Base-by-base conservation (phyloP, 192 early-diverging fungal genomes). In the Rhizoclosmatium globosum region DNA sequence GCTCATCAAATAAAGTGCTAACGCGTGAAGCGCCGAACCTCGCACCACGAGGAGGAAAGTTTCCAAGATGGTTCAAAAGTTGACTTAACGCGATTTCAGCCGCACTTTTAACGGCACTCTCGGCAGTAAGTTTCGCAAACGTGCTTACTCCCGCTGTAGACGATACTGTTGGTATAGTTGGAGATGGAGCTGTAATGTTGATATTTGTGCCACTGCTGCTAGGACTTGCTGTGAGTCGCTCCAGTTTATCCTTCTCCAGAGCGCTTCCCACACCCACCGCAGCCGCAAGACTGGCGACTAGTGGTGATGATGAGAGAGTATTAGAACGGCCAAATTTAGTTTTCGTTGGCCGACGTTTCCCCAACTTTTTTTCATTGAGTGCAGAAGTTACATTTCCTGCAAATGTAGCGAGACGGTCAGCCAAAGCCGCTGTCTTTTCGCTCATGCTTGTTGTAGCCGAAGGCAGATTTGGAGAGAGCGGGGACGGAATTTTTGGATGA, bases 1-100 rank as follows among this genome's bases (percentile, higher is more conserved):
- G 72, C 83, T 95, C 92, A 69, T 94, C 83, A 84, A 87, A 91
- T 31, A 92, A 61, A n/a, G 87, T 89, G 43, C 91, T 90, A 48
- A 92, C 79, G 19, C 88, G 59, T 3, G 85, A 86, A 2, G 91
- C 89, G 13, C 93, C 92, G 41, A 89, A 86, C 13, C 80, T 80
- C 46, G 93, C 90, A 2, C 85, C 85, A 78, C 82, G 87, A 2
- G 91, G 88, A 57, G 93, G 90, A 82, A 93, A 95, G 70, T 91
- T 87, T 4, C 92, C 92, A 2, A 94, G 81, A 61, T 92, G 89
- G 76, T 92, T 94, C 58, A 91, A 78, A 62, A 96, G 84, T 50
- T 90, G 87, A 0, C 87, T 82, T 89, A 96, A 86, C 44, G 89
- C 90, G 62, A 88, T 85, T 47, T 96, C 94, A 1, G 94, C 94